Evolutionary conservation across 116 monocot genomes (phyloP).

Genomic region (Posidonia oceanica): DNA sequence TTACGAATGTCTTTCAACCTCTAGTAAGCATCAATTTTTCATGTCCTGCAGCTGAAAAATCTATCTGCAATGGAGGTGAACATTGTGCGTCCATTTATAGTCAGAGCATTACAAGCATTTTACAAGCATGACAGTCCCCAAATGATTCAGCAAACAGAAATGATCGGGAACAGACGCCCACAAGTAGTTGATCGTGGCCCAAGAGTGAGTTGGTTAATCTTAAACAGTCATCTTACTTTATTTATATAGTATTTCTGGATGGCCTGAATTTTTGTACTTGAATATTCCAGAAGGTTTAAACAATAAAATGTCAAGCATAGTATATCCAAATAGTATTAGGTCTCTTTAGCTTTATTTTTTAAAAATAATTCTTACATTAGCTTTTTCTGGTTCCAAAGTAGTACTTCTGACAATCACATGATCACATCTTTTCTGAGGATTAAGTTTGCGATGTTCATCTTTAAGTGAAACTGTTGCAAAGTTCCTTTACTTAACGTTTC

Average conservation of each 20-base stretch:
- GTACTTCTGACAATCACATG: too few species aligned
- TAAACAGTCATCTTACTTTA: background rate
- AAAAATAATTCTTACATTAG: too few species aligned
- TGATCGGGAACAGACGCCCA: conserved; percentile 27
- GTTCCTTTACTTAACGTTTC: too few species aligned
- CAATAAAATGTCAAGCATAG: too few species aligned
- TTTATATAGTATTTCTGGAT: background rate
- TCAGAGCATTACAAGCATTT: conserved; percentile 84
- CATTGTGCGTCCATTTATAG: conserved; percentile 79
- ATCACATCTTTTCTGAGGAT: too few species aligned
- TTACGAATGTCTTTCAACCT: background rate
- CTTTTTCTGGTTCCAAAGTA: too few species aligned
- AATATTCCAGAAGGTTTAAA: too few species aligned
- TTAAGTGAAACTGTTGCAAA: too few species aligned
- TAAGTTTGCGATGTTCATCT: too few species aligned
- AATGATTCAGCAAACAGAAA: conserved; percentile 59
- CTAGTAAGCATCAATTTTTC: background rate
- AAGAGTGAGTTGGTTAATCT: conserved; percentile 43
- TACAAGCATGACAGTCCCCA: conserved; percentile 88
- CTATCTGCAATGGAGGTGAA: conserved; percentile 98
- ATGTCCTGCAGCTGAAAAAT: conserved; percentile 72
- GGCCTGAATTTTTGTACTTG: background rate
- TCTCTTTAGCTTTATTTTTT: too few species aligned
- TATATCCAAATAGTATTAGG: too few species aligned
- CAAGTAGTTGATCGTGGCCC: conserved; percentile 68